Base-by-base conservation (phyloP, 129 eudicot genomes). In the Tagetes erecta region DNA sequence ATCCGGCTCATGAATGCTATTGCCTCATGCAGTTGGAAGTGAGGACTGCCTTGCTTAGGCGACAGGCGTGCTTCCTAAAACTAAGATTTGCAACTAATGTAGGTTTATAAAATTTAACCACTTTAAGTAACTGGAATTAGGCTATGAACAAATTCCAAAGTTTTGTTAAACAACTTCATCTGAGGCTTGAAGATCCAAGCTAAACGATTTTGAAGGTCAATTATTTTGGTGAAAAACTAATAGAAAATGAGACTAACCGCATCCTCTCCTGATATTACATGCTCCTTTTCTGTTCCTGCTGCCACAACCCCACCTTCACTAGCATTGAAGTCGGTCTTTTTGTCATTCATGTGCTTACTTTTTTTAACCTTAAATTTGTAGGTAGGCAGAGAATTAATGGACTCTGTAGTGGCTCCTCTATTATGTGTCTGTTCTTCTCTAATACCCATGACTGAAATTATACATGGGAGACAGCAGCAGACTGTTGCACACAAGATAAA, bases 261-360 rank as follows among this genome's bases (percentile, higher is more conserved):
- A 81, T 90, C 96, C 75, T 90, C 96, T 83, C 91, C 96, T 58
- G 96, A 87, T 76, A 90, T 83, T 27, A 52, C 72, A 9, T 88
- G 93, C 74, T 90, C 96, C 77, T 85, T 90, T 57, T 83, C 93
- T 35, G 96, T 87, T 80, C 96, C 96, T 41, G 93, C 92, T 79
- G 96, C 96, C 74, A 90, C 84, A 27, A 87, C 69, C 74, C 93
- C 95, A 42, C 86, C 87, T 82, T 90, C 96, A 71, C 77, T 76
- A 35, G 78, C 77, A 73, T 71, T 67, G 1, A 84, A 64, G 63
- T 75, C 71, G 74, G 63, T 56, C 46, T 84, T 86, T 57, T 76
- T 82, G 77, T 82, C 82, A 42, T 57, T 81, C 51, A 74, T 44
- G 10, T 60, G 74, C 79, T 82, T 85, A 70, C 33, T 74, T 80